A percentile compares a stretch with the other conserved stretches of the same genome.
Conservation (phyloP, 345 rosid species). For the Triadica sebifera region DNA sequence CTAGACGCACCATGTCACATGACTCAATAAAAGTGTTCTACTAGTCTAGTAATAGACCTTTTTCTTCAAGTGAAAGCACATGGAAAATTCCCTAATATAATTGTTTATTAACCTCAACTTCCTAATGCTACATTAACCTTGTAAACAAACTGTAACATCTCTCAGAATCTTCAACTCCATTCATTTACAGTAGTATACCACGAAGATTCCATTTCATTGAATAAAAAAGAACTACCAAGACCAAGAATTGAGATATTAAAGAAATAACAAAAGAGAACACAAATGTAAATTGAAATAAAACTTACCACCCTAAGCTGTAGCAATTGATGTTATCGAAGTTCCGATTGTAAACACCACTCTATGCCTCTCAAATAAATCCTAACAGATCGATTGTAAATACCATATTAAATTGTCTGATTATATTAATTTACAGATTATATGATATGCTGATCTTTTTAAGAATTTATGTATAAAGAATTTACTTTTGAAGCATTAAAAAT, state of each 20-base stretch:
- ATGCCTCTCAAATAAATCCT: constrained; percentile 90
- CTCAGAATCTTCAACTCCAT: neutral
- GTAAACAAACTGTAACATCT: neutral
- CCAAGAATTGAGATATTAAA: neutral
- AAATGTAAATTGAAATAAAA: constrained; percentile 1
- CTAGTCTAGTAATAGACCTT: too few species aligned
- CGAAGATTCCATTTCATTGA: neutral
- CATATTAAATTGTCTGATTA: too few species aligned
- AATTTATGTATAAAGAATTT: too few species aligned
- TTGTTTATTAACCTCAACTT: neutral
- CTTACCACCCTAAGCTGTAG: constrained; percentile 89
- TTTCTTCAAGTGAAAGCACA: neutral
- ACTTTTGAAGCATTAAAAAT: too few species aligned
- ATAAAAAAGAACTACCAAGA: neutral
- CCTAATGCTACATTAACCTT: too few species aligned
- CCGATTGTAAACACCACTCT: constrained; percentile 83
- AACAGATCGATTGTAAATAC: too few species aligned
- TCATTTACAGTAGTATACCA: neutral
- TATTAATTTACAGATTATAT: too few species aligned
- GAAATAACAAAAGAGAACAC: neutral
- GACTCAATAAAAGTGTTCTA: neutral
- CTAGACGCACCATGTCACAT: neutral
- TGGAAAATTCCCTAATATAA: too few species aligned
- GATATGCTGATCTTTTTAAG: too few species aligned
- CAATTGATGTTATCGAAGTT: constrained; percentile 87